These are phyloP conservation scores for Anthracocystis setariae DNA, from an alignment of 1,284 basidiomycete genomes.

Conservation along the genomic window DNA sequence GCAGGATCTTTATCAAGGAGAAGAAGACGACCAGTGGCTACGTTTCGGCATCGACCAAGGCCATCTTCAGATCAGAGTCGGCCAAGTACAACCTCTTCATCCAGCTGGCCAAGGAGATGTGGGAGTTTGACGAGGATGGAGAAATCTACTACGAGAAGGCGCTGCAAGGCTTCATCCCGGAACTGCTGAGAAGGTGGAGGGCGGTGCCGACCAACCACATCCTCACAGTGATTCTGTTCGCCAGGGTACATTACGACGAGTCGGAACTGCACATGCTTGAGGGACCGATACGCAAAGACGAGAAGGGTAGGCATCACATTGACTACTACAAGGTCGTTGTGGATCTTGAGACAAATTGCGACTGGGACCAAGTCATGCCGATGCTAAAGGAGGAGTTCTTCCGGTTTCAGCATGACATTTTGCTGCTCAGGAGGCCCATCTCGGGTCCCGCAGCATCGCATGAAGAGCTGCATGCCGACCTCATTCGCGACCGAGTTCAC, in stretches of 20 bases:
- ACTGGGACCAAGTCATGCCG: slow-evolving; percentile 87
- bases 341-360: slow-evolving; percentile 85
- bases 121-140: slow-evolving; percentile 96
- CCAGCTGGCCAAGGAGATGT: slow-evolving; percentile 93
- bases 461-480: slow-evolving; percentile 52
- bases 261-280: slow-evolving; percentile 62
- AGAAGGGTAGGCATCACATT: slow-evolving; percentile 83
- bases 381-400: slow-evolving; percentile 79
- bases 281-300: slow-evolving; percentile 76
- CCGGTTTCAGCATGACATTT: slow-evolving; percentile 66
- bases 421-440: slow-evolving; percentile 56
- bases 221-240: slow-evolving; percentile 92
- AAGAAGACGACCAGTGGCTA: slow-evolving; percentile 75
- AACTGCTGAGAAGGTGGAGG: slow-evolving; percentile 70
- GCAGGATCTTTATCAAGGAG: slow-evolving; percentile 63
- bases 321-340: slow-evolving; percentile 87
- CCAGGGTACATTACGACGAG: slow-evolving; percentile 89
- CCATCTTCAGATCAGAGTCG: slow-evolving; percentile 85
- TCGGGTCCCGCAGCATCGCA: slow-evolving; percentile 52
- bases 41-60: slow-evolving; percentile 83
- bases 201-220: slow-evolving; percentile 84
- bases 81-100: slow-evolving; percentile 86
- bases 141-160: slow-evolving; percentile 88
- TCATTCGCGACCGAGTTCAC: slow-evolving; percentile 56
- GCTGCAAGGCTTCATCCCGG: slow-evolving; percentile 74